phyloP scores from a whole-genome alignment of 2,329 filamentous ascomycete genomes.

The Exophiala sp. region DNA sequence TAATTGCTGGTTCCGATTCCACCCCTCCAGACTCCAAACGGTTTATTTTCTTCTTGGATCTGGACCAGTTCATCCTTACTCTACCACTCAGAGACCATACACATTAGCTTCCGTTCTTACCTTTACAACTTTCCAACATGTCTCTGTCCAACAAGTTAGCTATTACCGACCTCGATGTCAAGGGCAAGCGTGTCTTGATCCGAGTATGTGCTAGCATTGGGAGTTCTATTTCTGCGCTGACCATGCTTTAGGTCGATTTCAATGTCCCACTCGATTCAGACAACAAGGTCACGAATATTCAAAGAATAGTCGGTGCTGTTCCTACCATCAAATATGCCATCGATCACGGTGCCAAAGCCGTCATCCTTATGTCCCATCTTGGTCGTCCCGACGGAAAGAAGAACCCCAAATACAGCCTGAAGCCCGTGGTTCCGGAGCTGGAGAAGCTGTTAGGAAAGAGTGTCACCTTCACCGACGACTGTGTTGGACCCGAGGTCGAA shows the following conservation, averaged over 20 bases:
- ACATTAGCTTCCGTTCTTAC: neutral
- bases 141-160: slow-evolving; percentile 98
- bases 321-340: slow-evolving; percentile 94
- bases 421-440: slow-evolving; percentile 85
- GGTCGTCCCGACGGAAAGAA: slow-evolving; percentile 87
- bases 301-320: slow-evolving; percentile 93
- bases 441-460: slow-evolving; percentile 82
- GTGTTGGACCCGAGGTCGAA: slow-evolving; percentile 85
- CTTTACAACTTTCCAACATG: slow-evolving; percentile 54
- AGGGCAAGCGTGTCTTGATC: slow-evolving; percentile 97
- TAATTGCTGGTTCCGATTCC: slow-evolving; percentile 10
- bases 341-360: slow-evolving; percentile 84
- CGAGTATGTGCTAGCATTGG: slow-evolving; percentile 61
- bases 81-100: neutral
- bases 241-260: slow-evolving; percentile 79
- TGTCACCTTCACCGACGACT: slow-evolving; percentile 87
- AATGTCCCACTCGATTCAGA: slow-evolving; percentile 93
- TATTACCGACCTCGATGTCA: slow-evolving; percentile 93
- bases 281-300: slow-evolving; percentile 95
- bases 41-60: slow-evolving; percentile 10
- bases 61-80: slow-evolving; percentile 5
- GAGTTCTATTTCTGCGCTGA: slow-evolving; percentile 7
- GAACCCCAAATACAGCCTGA: slow-evolving; percentile 91
- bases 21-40: slow-evolving; percentile 9
- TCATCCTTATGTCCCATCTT: slow-evolving; percentile 97